Conservation (phyloP, 805 yeast species). For the Candida mattraensis region DNA sequence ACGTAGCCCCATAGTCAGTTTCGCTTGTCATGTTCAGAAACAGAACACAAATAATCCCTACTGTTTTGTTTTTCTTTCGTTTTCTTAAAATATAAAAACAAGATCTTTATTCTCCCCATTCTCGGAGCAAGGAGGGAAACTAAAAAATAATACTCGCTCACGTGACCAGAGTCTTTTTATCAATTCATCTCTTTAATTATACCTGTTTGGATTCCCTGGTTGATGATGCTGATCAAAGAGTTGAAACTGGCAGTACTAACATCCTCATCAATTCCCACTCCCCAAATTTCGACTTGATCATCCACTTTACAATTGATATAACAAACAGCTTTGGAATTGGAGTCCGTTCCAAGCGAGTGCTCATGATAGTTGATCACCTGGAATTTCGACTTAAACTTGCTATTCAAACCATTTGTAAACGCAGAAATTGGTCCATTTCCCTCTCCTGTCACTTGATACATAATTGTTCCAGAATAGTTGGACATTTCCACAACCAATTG, state of each 20-base stretch:
- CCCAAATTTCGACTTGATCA: slow-evolving; percentile 42
- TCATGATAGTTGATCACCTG: slow-evolving; percentile 73
- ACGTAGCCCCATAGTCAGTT: slow-evolving; percentile 5
- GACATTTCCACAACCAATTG: slow-evolving; percentile 48
- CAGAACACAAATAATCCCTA: slow-evolving; percentile 4
- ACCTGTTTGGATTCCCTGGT: slow-evolving; percentile 29
- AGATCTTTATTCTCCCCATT: no score
- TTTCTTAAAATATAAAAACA: slow-evolving; percentile 1
- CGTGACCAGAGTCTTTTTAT: no score
- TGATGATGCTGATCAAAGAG: slow-evolving; percentile 49
- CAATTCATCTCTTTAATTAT: slow-evolving; percentile 22
- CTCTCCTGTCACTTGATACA: slow-evolving; percentile 46
- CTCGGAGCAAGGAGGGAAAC: no score
- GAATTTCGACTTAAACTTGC: slow-evolving; percentile 46
- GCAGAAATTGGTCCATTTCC: slow-evolving; percentile 89
- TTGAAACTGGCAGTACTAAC: slow-evolving; percentile 55
- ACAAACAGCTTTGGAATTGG: slow-evolving; percentile 74
- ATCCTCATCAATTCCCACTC: slow-evolving; percentile 59
- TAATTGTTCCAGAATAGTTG: slow-evolving; percentile 37
- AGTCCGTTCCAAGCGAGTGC: slow-evolving; percentile 76
- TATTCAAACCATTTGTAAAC: slow-evolving; percentile 59
- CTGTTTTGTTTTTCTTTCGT: neutral
- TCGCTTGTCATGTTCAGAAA: slow-evolving; percentile 3
- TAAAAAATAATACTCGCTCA: no score
- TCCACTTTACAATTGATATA: slow-evolving; percentile 45